Evolutionary conservation across 169 alveolate species (phyloP).

Genomic region (Cystoisospora suis): DNA sequence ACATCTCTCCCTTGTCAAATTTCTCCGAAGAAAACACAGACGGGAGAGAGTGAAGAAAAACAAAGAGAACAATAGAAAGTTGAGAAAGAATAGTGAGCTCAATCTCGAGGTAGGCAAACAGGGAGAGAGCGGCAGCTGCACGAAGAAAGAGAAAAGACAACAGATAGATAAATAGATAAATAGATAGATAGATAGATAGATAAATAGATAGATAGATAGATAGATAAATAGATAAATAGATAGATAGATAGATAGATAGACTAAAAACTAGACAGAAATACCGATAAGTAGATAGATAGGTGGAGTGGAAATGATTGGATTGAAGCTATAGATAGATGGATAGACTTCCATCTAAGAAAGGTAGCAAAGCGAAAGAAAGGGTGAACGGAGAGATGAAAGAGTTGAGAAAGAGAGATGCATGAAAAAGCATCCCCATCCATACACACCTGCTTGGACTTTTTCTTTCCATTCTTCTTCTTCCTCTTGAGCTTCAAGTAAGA

Average conservation of each 20-base stretch:
- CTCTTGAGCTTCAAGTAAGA: background rate
- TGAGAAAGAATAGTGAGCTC: no score
- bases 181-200: background rate
- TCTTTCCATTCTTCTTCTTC: constrained; percentile 15
- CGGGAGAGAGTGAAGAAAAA: no score
- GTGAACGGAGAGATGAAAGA: background rate
- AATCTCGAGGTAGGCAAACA: no score
- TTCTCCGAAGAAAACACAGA: no score
- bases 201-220: background rate
- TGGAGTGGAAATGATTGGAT: background rate
- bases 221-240: no score
- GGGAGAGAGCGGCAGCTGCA: background rate
- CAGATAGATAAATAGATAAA: background rate
- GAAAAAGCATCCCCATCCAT: background rate
- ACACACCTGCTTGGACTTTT: constrained; percentile 14
- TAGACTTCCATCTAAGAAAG: background rate
- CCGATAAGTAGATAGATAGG: background rate
- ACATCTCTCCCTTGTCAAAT: no score
- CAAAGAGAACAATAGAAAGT: no score
- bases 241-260: no score
- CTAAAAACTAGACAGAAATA: background rate
- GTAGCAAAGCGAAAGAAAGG: background rate
- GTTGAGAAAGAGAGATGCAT: no score
- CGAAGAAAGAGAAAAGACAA: background rate
- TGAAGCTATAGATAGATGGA: background rate